Conservation (phyloP, 139 green algal genomes). For the Micromonas commoda region DNA sequence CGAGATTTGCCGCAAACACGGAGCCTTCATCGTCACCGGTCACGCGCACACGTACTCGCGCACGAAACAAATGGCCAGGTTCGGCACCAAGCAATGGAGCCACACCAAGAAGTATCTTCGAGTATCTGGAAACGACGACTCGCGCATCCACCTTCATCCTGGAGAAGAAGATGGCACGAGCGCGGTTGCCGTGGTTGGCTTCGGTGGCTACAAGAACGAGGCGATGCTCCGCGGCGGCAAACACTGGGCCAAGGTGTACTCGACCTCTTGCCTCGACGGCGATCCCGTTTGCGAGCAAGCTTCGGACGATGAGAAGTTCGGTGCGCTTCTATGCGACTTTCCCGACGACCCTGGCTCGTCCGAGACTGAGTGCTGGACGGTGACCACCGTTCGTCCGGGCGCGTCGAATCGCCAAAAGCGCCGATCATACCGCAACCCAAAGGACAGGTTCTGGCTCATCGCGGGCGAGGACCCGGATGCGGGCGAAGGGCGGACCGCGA, state of each 20-base stretch:
- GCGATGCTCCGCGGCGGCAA: background rate
- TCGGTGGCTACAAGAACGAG: constrained; percentile 28
- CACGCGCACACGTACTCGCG: constrained; percentile 19
- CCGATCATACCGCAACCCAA: background rate
- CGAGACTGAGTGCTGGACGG: background rate
- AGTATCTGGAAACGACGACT: background rate
- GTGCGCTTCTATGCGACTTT: constrained; percentile 25
- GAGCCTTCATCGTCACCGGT: constrained; percentile 26
- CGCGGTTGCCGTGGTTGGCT: constrained; percentile 17
- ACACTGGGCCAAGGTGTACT: constrained; percentile 16
- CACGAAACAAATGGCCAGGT: background rate
- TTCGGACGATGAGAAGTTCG: constrained; percentile 1
- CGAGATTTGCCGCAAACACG: constrained; percentile 25
- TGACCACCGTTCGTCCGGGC: background rate
- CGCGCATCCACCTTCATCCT: background rate
- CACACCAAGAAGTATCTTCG: background rate
- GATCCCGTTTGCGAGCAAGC: background rate
- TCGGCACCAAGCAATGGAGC: background rate
- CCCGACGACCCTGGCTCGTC: background rate
- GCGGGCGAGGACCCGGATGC: background rate
- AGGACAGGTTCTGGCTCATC: background rate
- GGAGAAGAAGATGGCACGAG: background rate
- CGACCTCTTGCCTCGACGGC: background rate
- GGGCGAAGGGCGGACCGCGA: background rate
- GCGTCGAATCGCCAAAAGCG: background rate